Base-by-base conservation (phyloP, 805 yeast species). In the Limtongia smithiae region DNA sequence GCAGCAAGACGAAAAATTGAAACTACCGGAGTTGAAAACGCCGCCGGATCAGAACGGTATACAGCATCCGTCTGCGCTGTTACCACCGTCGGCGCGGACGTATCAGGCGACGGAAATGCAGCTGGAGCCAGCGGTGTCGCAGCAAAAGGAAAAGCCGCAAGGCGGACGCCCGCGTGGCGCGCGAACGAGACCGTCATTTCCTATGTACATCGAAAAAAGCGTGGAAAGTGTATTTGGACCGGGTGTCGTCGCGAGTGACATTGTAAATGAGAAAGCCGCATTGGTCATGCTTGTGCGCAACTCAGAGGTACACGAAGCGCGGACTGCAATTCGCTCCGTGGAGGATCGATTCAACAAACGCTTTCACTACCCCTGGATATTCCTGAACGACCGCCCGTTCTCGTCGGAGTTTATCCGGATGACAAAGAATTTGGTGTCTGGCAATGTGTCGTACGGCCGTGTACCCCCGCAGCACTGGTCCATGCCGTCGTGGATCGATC, bases 321-420 rank as follows among this genome's bases (percentile, higher is more conserved):
- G 81, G 4, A 74, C 74, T 37, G 75, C 91, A 3, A 77, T 85
- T 43, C 39, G 78, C 56, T 73, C 75, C 48, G 78, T 81, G 39
- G 85, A 85, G 61, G 81, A 76, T 56, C 67, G 90, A 33, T 85
- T 83, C 70, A 85, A 85, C 66, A 31, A 62, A 36, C 69, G 72
- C 45, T 82, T 66, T 62, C 76, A 80, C 57, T 85, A 85, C 62
- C 93, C 85, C 65, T 85, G 89, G 87, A 82, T 84, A 2, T 85
- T 86, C 59, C 65, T 85, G 41, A 85, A 85, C 65, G 88, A 85
- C 62, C 74, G 72, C 51, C 78, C 76, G 2, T 85, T 85, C 63
- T 62, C 73, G 32, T 73, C 71, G 2, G 78, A 76, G 54, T 86
- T 85, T 65, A 74, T 70, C 48, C 62, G 67, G 24, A 65, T 70